Conservation (phyloP, 129 eudicot species). For the Silybum marianum region DNA sequence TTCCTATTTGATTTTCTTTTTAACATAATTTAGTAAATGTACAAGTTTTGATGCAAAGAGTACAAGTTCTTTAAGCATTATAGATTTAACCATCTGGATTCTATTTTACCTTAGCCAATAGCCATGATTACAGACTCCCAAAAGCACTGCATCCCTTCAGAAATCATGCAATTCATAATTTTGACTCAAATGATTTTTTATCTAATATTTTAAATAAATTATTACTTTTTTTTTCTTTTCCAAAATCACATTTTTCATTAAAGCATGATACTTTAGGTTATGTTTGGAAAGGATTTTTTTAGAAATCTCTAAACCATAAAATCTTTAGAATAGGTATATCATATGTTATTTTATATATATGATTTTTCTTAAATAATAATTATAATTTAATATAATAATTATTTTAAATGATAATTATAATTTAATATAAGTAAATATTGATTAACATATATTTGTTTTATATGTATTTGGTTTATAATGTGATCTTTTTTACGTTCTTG, state of each 20-base stretch:
- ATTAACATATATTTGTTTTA: too few species aligned
- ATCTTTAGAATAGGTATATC: too few species aligned
- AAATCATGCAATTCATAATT: slow-evolving; percentile 39
- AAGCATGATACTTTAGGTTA: neutral
- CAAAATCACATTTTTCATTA: too few species aligned
- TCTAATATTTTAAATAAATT: neutral
- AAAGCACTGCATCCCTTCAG: slow-evolving; percentile 60
- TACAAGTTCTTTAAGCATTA: neutral
- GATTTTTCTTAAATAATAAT: too few species aligned
- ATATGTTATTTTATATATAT: too few species aligned
- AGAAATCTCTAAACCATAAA: too few species aligned
- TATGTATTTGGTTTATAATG: too few species aligned
- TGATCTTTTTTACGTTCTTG: too few species aligned
- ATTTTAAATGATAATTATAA: too few species aligned
- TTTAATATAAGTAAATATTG: too few species aligned
- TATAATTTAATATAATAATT: too few species aligned
- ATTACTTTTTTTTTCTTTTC: neutral
- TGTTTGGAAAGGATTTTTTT: too few species aligned
- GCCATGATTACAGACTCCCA: slow-evolving; percentile 65
- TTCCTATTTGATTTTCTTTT: slow-evolving; percentile 47
- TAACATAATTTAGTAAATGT: slow-evolving; percentile 38
- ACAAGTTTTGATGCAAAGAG: neutral
- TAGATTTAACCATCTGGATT: slow-evolving; percentile 25
- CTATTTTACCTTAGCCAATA: slow-evolving; percentile 33
- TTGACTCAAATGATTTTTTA: neutral